Conservation (phyloP, 805 yeast species). For the Wickerhamiella nectarea region DNA sequence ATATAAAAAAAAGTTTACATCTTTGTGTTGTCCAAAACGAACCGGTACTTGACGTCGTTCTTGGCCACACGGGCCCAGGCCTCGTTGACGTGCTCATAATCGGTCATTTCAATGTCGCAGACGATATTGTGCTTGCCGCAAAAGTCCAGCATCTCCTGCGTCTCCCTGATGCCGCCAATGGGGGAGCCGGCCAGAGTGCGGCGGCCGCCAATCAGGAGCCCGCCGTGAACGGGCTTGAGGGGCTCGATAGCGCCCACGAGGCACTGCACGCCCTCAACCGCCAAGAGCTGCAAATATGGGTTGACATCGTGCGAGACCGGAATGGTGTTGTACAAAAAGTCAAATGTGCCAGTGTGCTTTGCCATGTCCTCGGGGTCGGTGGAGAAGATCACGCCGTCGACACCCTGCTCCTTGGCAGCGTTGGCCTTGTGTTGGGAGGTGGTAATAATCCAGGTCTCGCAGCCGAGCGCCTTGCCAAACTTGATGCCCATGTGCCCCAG, state of each 20-base stretch:
- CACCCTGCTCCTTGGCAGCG: constrained; percentile 43
- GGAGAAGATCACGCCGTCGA: constrained; percentile 42
- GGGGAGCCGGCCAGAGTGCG: constrained; percentile 32
- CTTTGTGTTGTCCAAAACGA: constrained; percentile 16
- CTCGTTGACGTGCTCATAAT: constrained; percentile 26
- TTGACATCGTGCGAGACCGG: constrained; percentile 37
- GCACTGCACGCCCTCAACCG: constrained; percentile 44
- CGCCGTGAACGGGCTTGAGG: constrained; percentile 33
- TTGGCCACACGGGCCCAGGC: constrained; percentile 14
- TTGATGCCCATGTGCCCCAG: constrained; percentile 49
- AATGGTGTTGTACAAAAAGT: constrained; percentile 41
- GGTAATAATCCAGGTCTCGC: constrained; percentile 45
- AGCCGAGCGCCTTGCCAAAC: constrained; percentile 49
- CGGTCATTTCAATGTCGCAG: constrained; percentile 54
- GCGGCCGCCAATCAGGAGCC: constrained; percentile 35
- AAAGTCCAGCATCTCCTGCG: constrained; percentile 48
- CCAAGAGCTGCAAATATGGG: constrained; percentile 37
- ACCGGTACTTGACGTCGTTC: constrained; percentile 16
- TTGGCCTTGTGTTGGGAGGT: constrained; percentile 38
- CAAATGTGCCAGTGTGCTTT: constrained; percentile 29
- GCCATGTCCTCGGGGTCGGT: constrained; percentile 29
- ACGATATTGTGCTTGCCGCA: constrained; percentile 45
- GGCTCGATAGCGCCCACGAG: constrained; percentile 51
- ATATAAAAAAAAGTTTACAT: no score
- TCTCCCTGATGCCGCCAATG: constrained; percentile 52